phyloP scores from a whole-genome alignment of 371 early-diverging fungal species.

The Circinella umbellata region DNA sequence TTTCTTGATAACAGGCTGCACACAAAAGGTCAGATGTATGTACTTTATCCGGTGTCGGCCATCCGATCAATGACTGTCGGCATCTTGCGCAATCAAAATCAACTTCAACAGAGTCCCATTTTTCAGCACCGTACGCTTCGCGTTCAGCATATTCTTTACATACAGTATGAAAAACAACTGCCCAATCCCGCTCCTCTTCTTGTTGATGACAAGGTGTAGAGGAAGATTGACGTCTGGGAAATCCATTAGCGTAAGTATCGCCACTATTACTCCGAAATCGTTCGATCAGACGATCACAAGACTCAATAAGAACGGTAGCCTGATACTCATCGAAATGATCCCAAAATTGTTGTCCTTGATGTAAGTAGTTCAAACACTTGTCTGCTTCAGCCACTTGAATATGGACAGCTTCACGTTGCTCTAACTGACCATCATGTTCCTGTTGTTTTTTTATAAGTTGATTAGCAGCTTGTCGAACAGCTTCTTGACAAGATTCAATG shows the following conservation, averaged over 20 bases:
- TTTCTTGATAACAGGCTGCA: conserved; percentile 39
- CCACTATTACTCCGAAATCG: conserved; percentile 6
- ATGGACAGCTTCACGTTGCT: conserved; percentile 10
- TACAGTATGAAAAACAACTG: conserved; percentile 27
- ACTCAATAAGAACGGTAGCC: conserved; percentile 28
- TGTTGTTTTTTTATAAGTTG: conserved; percentile 6
- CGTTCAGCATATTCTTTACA: conserved; percentile 37
- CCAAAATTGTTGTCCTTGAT: conserved; percentile 35
- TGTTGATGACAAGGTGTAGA: neutral
- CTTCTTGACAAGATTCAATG: conserved; percentile 13
- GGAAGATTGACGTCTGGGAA: conserved; percentile 6
- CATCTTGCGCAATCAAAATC: conserved; percentile 46
- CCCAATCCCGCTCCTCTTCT: conserved; percentile 23
- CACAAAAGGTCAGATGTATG: conserved; percentile 35
- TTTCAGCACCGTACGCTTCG: conserved; percentile 29
- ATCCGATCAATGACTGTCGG: conserved; percentile 22
- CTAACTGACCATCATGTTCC: conserved; percentile 15
- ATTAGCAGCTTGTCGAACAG: conserved; percentile 11
- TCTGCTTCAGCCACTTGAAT: conserved; percentile 13
- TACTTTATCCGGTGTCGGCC: conserved; percentile 51
- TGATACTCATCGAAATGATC: conserved; percentile 33
- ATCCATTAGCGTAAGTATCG: neutral
- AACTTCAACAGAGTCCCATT: conserved; percentile 32
- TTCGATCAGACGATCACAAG: conserved; percentile 17
- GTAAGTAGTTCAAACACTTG: conserved; percentile 13